Base-by-base conservation (phyloP, 2,329 filamentous ascomycete genomes). In the Pyrenophora teres region DNA sequence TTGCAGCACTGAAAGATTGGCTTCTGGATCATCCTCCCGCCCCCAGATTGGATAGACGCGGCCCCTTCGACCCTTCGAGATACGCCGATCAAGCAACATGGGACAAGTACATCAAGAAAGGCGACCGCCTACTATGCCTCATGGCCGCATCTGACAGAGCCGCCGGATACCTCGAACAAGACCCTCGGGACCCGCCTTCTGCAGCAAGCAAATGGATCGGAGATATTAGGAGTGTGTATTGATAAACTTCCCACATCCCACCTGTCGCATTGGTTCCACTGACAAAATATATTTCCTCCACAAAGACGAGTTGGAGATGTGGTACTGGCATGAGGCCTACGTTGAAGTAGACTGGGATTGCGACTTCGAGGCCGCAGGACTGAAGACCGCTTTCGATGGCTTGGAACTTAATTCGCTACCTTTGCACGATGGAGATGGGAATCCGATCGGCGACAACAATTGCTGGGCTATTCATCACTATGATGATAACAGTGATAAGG, bases 161-260 rank as follows among this genome's bases (percentile, higher is more conserved):
- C 5, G 64, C 64, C 6, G 62, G 62, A 9, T 10, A 49, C 59
- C 18, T 18, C 33, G 10, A 25, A 25, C 12, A 45, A 13, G 55
- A 62, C 13, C 52, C 35, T 0, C 39, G 56, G 3, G 40, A 32
- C 2, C 62, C 60, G 6, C 58, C 60, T 15, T 65, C 63, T 3
- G 60, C 56, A 7, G 44, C 49, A 3, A 67, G 60, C 31, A 31
- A 2, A 3, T 68, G 63, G 62, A 49, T 42, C 8, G 51, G 57
- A 5, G 56, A 64, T 16, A 46, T 64, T 7, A 44, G 25, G 23
- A 12, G 57, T 55, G 19, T 23, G 46, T 15, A 18, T 19, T 21
- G 2, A n/a, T 25, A 13, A 16, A 25, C 13, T 18, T n/a, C 2
- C 2, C 10, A 16, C 15, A 4, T 7, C 18, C 18, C 23, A 3